phyloP scores from a whole-genome alignment of 2,329 filamentous ascomycete genomes.

The Hyphodiscus sp. region DNA sequence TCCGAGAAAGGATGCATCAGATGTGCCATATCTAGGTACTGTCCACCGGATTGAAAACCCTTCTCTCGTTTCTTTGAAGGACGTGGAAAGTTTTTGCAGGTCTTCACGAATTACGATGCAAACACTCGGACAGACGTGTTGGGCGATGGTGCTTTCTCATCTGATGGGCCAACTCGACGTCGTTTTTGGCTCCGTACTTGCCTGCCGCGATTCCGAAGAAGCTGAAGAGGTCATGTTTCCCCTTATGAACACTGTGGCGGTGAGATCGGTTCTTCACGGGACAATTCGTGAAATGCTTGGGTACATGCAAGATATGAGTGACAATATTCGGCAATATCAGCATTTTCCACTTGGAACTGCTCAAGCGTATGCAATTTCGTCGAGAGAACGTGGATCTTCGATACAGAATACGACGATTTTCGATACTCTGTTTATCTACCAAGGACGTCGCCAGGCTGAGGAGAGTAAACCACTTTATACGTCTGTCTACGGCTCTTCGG shows the following conservation, averaged over 20 bases:
- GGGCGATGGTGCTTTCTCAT: slow-evolving; percentile 63
- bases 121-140: slow-evolving; percentile 68
- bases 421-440: slow-evolving; percentile 61
- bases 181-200: slow-evolving; percentile 75
- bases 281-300: slow-evolving; percentile 55
- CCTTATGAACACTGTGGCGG: slow-evolving; percentile 82
- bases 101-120: slow-evolving; percentile 65
- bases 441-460: slow-evolving; percentile 38
- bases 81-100: slow-evolving; percentile 56
- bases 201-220: slow-evolving; percentile 71
- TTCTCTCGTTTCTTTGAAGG: slow-evolving; percentile 36
- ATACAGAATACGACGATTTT: slow-evolving; percentile 42
- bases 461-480: slow-evolving; percentile 19
- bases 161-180: slow-evolving; percentile 63
- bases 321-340: slow-evolving; percentile 62
- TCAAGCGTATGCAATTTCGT: slow-evolving; percentile 43
- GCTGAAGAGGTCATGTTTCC: slow-evolving; percentile 70
- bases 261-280: slow-evolving; percentile 69
- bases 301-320: slow-evolving; percentile 67
- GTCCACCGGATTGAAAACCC: slow-evolving; percentile 38
- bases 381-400: slow-evolving; percentile 4
- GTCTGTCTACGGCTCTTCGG: slow-evolving; percentile 44
- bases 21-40: background rate
- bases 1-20: slow-evolving; percentile 31
- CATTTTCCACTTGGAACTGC: slow-evolving; percentile 70